Percentiles rank a stretch among this genome's conserved stretches.
phyloP scores from a whole-genome alignment of 2,329 filamentous ascomycete species.

The Elsinoe necatrix region DNA sequence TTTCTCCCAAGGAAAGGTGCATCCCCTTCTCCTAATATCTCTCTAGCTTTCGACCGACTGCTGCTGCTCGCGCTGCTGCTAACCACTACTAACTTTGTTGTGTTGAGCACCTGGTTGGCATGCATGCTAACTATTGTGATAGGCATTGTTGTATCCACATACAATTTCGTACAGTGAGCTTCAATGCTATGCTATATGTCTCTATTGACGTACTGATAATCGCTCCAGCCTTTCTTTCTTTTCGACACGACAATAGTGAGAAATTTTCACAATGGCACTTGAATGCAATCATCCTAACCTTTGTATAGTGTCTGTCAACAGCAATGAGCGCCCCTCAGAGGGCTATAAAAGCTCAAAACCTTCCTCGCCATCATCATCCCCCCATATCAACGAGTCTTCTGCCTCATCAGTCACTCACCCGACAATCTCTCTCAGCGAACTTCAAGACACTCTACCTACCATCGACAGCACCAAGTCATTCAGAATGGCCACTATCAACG shows the following conservation, averaged over 20 bases:
- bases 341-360: conserved; percentile 6
- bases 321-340: background rate
- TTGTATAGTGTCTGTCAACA: conserved; percentile 2
- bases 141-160: background rate
- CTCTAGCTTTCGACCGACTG: background rate
- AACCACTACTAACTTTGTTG: background rate
- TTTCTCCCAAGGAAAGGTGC: background rate
- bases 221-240: background rate
- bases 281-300: background rate
- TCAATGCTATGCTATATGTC: background rate
- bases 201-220: background rate
- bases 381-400: background rate
- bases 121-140: background rate
- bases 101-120: background rate
- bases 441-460: background rate
- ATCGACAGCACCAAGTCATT: background rate
- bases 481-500: background rate
- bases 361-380: background rate
- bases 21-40: background rate
- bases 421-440: background rate
- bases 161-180: background rate
- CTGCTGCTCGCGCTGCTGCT: background rate
- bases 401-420: background rate
- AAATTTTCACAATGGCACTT: background rate
- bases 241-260: background rate